Base-by-base conservation (phyloP, 148 eudicot genomes). In the Rhododendron henanense region DNA sequence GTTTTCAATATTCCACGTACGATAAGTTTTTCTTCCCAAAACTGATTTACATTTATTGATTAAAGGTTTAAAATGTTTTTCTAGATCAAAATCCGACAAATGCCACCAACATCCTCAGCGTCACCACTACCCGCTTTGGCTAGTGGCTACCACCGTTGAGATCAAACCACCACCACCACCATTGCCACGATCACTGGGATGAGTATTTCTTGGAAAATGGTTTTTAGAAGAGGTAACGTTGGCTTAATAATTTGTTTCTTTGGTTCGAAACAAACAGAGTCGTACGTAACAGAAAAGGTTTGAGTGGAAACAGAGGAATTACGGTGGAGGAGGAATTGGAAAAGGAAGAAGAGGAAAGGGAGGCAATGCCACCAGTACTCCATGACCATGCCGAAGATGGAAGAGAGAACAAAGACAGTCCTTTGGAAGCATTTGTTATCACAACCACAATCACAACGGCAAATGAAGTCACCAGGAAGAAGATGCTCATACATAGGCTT, bases 371-470 rank as follows among this genome's bases (percentile, higher is more conserved):
- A 11, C 16, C 37, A 25, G 35, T 33, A 9, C 15, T 41, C 81
- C 81, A 48, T 48, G 81, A 48, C 81, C 37, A 48, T 67, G 35
- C 28, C 9, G 59, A 47, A 48, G 57, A 45, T 4, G 81, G 59
- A 25, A 47, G 57, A 47, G 81, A 79, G 33, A 47, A 79, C 81
- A 79, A 23, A 6, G 82, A 48, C 21, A 10, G 14, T 13, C 21
- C 82, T 21, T 79, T 47, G 82, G 82, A 79, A 79, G 57, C 82
- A 79, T 48, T 79, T 47, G 31, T 11, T 28, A 25, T 69, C 75
- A 69, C 9, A 48, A 79, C 59, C 57, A 48, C 59, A 25, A 79
- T 10, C 25, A 48, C 33, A 13, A 48, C 15, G 14, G 82, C 57
- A 23, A 25, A 14, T n/a, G 61, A 79, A 33, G 35, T 79, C 61